Conservation (phyloP, 2,329 filamentous ascomycete genomes). For the Berkeleyomyces basicola region DNA sequence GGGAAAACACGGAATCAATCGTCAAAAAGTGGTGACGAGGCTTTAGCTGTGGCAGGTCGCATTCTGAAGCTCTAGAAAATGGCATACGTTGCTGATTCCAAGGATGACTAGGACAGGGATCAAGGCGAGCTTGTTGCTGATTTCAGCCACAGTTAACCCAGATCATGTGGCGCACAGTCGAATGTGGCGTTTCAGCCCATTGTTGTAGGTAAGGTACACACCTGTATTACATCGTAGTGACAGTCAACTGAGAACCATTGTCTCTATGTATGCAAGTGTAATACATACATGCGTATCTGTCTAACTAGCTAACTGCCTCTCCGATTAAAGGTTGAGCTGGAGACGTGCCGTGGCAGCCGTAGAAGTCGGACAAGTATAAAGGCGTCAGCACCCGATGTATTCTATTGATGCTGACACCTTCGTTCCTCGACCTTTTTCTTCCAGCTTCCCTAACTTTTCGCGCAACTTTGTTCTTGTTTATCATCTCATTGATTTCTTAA, state of each 20-base stretch:
- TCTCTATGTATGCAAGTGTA: no score
- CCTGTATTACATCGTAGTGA: neutral
- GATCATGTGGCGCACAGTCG: neutral
- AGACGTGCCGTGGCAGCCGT: no score
- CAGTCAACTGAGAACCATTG: neutral
- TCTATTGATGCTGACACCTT: neutral
- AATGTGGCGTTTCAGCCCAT: neutral
- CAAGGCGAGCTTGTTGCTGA: neutral
- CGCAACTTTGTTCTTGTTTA: neutral
- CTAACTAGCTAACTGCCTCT: no score
- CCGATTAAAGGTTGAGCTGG: no score
- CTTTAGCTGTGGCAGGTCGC: slow-evolving; percentile 8
- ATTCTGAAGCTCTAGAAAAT: slow-evolving; percentile 11
- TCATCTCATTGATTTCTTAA: neutral
- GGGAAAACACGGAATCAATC: slow-evolving; percentile 12
- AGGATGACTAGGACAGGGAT: neutral
- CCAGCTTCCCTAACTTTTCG: neutral
- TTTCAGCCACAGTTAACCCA: neutral
- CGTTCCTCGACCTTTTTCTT: neutral
- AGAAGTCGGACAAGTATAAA: neutral
- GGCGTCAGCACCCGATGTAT: neutral
- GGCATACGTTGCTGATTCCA: slow-evolving; percentile 21
- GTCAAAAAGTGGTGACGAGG: slow-evolving; percentile 10
- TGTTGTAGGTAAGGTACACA: neutral
- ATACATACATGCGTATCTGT: no score